Evolutionary conservation across 176 grass and related monocot species (phyloP), one percentile per base, ranked within the genome.

Genomic region (Thinopyrum elongatum): DNA sequence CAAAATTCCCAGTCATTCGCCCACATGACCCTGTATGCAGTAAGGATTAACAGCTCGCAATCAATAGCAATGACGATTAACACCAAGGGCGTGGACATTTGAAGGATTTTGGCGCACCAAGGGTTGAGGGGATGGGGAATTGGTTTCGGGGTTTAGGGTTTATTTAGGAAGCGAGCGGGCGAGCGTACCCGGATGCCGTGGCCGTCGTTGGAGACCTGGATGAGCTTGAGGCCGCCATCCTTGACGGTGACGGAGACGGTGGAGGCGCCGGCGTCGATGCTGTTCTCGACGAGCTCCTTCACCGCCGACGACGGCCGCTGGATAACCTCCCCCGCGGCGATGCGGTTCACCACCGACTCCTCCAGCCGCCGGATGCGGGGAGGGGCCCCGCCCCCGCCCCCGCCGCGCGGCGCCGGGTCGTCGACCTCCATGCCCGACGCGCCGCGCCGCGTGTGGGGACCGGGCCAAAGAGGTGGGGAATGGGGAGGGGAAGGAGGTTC

Each of bases 251-350:
- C 84, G 49, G 91, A 94, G 63, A 95, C 38, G 81, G 91, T 91
- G 77, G 91, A 86, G 14, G 93, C 80, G 58, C 78, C 91, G 17
- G 86, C 91, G 84, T 98, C 96, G 84, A 98, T 90, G 87, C 90
- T 88, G 87, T 95, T 95, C 91, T 98, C 91, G 21, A 95, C 76
- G 44, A 98, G 91, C 88, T 92, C 91, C 90, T 98, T 98, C 78
- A 95, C 96, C 70, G 90, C 91, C 70, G 91, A 86, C 63, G 84
- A 91, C 44, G 91, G 91, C 3, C 93, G 86, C 90, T 95, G 91
- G 84, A 98, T 95, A 9, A 95, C 95, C 89, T 98, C 91, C 70
- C 93, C 93, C 21, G 91, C 95, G 39, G 93, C 93, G 60, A 98
- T 95, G 80, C 90, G 90, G 78, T 95, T 98, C 88, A 98, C 95